Percentiles rank a stretch among this genome's conserved stretches.
Conservation (phyloP, 75 land plant genomes). For the Larix kaempferi region DNA sequence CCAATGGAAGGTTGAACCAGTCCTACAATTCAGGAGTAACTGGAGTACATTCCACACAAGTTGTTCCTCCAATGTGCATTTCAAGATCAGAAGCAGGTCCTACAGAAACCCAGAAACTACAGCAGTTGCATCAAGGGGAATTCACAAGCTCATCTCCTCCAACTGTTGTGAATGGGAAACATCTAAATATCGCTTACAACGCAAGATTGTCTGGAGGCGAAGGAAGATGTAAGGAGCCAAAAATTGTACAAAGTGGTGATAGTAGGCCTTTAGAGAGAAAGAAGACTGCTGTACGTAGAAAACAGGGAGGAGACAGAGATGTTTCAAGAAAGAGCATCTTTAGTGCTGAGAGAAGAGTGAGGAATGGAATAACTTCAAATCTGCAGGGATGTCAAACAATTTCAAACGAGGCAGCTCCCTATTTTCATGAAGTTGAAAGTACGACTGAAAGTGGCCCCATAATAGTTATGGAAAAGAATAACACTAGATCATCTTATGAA, state of each 20-base stretch:
- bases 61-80: not conserved
- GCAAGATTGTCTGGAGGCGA: not conserved
- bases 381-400: not conserved
- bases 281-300: not conserved
- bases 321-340: not conserved
- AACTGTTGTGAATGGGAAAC: not conserved
- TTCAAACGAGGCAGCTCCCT: not conserved
- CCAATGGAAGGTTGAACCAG: not conserved
- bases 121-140: not conserved
- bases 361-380: not conserved
- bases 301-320: not conserved
- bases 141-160: not conserved
- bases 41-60: not conserved
- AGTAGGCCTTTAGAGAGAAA: not conserved
- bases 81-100: not conserved
- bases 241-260: not conserved
- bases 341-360: not conserved
- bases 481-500: not conserved
- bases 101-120: not conserved
- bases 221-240: not conserved
- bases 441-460: not conserved
- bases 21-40: conserved; percentile 1
- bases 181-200: not conserved
- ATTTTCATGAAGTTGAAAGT: conserved; percentile 6
- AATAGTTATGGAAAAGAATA: not conserved